Evolutionary conservation across 208 protist genomes (phyloP).

Genomic region (Trichomonas tenax): DNA sequence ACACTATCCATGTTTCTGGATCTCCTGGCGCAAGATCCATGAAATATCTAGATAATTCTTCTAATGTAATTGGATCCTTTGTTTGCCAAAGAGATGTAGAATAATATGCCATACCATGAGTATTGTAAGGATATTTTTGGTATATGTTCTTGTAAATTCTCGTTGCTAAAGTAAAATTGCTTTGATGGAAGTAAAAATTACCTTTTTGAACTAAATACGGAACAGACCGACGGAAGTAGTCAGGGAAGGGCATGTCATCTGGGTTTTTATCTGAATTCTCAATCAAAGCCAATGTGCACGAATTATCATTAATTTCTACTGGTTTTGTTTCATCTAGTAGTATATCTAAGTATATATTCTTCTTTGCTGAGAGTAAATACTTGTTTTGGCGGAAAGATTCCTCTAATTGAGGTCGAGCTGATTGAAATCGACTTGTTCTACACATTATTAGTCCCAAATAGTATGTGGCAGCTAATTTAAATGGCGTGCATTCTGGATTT

Average conservation of each 20-base stretch:
- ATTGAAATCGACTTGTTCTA: background rate
- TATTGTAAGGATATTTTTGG: background rate
- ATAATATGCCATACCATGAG: background rate
- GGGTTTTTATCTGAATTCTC: background rate
- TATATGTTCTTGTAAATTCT: background rate
- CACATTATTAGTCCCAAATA: background rate
- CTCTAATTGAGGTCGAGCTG: background rate
- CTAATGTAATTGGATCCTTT: background rate
- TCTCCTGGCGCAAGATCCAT: background rate
- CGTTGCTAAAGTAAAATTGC: background rate
- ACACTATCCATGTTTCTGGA: background rate
- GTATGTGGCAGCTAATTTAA: background rate
- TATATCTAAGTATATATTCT: background rate
- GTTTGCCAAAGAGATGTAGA: background rate
- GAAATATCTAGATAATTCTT: background rate
- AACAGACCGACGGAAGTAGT: background rate
- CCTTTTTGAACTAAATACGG: background rate
- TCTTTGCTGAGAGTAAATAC: background rate
- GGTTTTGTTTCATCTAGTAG: background rate
- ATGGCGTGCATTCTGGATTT: background rate
- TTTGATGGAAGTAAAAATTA: background rate
- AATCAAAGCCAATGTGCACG: background rate
- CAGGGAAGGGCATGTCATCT: background rate
- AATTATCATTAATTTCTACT: background rate
- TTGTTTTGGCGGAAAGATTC: background rate